Evolutionary conservation across 2,329 filamentous ascomycete genomes (phyloP), one percentile per base, ranked within the genome.

Genomic region (Pseudonectria buxi): DNA sequence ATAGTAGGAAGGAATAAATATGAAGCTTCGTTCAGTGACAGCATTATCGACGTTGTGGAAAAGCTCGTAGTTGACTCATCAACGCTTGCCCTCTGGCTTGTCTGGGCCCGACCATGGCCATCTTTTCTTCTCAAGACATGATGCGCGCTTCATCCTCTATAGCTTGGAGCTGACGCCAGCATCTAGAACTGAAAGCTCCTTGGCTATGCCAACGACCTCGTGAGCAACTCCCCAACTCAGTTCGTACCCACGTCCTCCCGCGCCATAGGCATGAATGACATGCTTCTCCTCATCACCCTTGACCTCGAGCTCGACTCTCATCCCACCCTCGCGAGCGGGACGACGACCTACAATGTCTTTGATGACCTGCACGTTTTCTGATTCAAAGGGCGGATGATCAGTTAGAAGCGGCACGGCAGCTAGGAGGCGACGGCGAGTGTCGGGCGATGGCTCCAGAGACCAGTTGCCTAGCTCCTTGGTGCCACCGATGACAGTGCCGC

Each of bases 401-500:
- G 22, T 25, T 25, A n/a, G 18, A 6, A 22, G 18, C 13, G 39
- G 13, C 0, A 48, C 48, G 3, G 38, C 32, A 0, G 28, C 11
- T 1, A 57, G 24, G 1, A 57, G 14, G 2, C 43, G 52, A 26
- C 61, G 54, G 13, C 77, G 61, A 0, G 69, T 67, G 34, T 70
- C 66, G 2, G 45, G 39, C 0, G 65, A 72, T 2, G 76, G 69
- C 13, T 64, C 57, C 0, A 65, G 53, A 30, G 72, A 63, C 72
- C 72, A 78, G 51, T 80, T 63, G 36, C 71, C 59, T 1, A 68
- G 65, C 49, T 82, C 72, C 53, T 81, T 82, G 9, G 78, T 83
- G 0, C 79, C 79, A 5, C 79, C 80, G 14, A 83, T 71, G 26
- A 83, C 64, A 0, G 78, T 83, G 3, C 79, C 79, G 3, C 78